Evolutionary conservation across 2,329 filamentous ascomycete species (phyloP).

Genomic region (Zymoseptoria tritici): DNA sequence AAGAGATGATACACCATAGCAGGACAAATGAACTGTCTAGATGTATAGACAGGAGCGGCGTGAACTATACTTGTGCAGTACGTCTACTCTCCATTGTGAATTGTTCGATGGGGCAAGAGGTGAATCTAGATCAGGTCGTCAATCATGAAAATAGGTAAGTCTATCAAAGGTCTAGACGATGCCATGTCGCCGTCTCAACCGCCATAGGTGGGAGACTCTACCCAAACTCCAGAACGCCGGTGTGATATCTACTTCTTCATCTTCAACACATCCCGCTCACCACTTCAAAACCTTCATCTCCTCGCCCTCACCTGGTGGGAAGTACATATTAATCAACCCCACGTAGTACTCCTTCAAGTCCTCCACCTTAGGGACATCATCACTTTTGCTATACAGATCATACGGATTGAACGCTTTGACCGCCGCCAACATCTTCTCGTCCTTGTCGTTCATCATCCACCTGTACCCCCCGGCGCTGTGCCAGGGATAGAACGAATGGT

Average conservation of each 20-base stretch:
- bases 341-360: slow-evolving; percentile 73
- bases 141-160: not conserved
- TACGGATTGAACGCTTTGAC: slow-evolving; percentile 87
- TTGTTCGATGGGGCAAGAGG: not conserved
- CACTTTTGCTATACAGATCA: slow-evolving; percentile 86
- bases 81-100: not conserved
- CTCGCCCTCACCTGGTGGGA: slow-evolving; percentile 32
- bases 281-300: slow-evolving; percentile 56
- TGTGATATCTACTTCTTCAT: too few relatives aligned
- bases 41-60: not conserved
- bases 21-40: not conserved
- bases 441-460: slow-evolving; percentile 77
- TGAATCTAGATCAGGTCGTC: not conserved
- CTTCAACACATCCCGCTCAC: slow-evolving; percentile 34
- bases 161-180: not conserved
- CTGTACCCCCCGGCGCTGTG: slow-evolving; percentile 72
- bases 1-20: not conserved
- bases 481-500: slow-evolving; percentile 92
- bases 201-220: slow-evolving; percentile 1
- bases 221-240: not conserved
- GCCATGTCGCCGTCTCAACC: not conserved
- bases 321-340: slow-evolving; percentile 63
- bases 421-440: slow-evolving; percentile 69
- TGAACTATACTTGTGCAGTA: not conserved
- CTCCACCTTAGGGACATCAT: slow-evolving; percentile 67